Conservation (phyloP, 1,284 basidiomycete species). For the Microbotryum scabiosae region DNA sequence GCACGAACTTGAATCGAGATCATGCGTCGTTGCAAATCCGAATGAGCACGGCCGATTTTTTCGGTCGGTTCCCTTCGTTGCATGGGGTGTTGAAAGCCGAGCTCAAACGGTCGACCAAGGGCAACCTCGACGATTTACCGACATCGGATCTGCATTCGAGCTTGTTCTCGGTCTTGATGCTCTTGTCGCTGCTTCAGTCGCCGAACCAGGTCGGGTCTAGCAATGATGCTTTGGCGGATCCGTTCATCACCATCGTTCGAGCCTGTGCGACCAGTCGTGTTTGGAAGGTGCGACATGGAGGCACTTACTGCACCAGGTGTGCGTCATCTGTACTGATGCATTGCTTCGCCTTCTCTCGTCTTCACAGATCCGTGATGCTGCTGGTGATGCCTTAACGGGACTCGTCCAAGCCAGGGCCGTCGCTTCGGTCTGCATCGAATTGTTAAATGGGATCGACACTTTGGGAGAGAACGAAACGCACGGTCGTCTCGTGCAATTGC, state of each 20-base stretch:
- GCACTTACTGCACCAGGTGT: no score
- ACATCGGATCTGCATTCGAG: slow-evolving; percentile 22
- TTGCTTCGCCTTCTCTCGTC: no score
- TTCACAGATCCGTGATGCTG: slow-evolving; percentile 25
- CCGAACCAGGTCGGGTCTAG: slow-evolving; percentile 6
- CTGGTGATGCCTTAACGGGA: slow-evolving; percentile 26
- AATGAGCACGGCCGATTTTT: slow-evolving; percentile 23
- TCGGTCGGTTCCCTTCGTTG: slow-evolving; percentile 21
- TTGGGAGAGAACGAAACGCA: slow-evolving; percentile 25
- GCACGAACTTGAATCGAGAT: slow-evolving; percentile 27
- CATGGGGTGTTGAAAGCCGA: slow-evolving; percentile 12
- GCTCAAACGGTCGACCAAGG: slow-evolving; percentile 18
- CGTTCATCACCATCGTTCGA: slow-evolving; percentile 19
- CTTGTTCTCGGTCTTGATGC: slow-evolving; percentile 30
- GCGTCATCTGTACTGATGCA: not conserved
- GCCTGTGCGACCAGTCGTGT: slow-evolving; percentile 20
- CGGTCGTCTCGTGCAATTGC: slow-evolving; percentile 14
- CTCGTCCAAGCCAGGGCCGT: slow-evolving; percentile 15
- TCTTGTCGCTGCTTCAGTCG: slow-evolving; percentile 26
- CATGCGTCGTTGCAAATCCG: slow-evolving; percentile 10
- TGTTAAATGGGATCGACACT: slow-evolving; percentile 2
- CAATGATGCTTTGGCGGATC: not conserved
- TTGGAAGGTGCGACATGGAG: slow-evolving; percentile 21
- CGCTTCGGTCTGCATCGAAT: not conserved
- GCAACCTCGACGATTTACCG: slow-evolving; percentile 20